Percentiles rank a stretch among this genome's conserved stretches.
Conservation (phyloP, 2,329 filamentous ascomycete genomes). For the Drechslerella stenobrocha region DNA sequence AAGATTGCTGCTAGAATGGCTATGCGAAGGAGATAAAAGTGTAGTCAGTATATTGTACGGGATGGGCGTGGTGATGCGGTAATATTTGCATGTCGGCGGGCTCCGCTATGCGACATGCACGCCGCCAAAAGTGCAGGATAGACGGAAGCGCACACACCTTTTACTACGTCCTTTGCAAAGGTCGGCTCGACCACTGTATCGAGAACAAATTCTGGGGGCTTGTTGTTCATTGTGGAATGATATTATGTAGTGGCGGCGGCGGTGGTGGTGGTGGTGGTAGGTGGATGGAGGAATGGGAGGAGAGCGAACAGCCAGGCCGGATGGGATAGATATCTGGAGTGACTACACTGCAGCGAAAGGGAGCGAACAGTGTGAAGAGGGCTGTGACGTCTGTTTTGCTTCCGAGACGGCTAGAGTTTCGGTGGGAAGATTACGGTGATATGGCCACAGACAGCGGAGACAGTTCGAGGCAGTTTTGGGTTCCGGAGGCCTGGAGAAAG, state of each 20-base stretch:
- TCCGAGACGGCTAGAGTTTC: slow-evolving; percentile 15
- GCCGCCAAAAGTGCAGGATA: slow-evolving; percentile 37
- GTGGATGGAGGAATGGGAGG: neutral
- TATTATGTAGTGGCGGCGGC: slow-evolving; percentile 41
- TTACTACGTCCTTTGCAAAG: slow-evolving; percentile 87
- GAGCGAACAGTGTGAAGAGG: neutral
- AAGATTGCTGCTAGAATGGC: slow-evolving; percentile 96
- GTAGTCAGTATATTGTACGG: slow-evolving; percentile 31
- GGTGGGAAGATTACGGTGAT: slow-evolving; percentile 33
- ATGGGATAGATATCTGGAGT: neutral
- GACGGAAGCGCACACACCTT: slow-evolving; percentile 64
- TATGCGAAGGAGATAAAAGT: slow-evolving; percentile 55
- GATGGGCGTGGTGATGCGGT: slow-evolving; percentile 5
- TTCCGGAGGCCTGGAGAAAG: slow-evolving; percentile 1
- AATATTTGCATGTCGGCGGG: slow-evolving; percentile 18
- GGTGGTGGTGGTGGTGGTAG: slow-evolving; percentile 16
- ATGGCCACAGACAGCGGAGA: slow-evolving; percentile 37
- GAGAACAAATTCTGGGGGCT: slow-evolving; percentile 84
- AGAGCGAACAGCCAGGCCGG: neutral
- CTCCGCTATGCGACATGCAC: slow-evolving; percentile 19
- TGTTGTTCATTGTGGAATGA: slow-evolving; percentile 61
- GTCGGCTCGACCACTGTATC: slow-evolving; percentile 90
- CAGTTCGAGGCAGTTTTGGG: neutral
- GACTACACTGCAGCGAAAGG: neutral
- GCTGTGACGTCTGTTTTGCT: slow-evolving; percentile 2